Evolutionary conservation across 208 protist genomes (phyloP), one percentile per base, ranked within the genome.

Genomic region (Crithidia expoeki): DNA sequence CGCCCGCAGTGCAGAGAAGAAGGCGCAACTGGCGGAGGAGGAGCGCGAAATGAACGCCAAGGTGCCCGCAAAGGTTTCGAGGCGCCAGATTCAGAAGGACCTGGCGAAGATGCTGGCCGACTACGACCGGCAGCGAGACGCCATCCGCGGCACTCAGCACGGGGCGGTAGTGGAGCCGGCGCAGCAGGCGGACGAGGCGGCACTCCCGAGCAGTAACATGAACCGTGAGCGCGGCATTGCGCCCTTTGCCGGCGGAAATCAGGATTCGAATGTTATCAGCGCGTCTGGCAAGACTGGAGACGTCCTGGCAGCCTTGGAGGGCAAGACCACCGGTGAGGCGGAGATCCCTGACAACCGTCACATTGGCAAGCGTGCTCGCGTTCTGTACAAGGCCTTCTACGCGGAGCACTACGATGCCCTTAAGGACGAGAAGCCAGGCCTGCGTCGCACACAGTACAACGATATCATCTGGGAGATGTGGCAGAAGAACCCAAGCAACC

Each of bases 401-500:
- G 83, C 73, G n/a, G 88, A 92, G 60, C 74, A 93, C 27, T 69
- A 91, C 34, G 68, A 76, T 25, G 59, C 30, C 9, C 66, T 96
- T 42, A 91, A 90, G 72, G 87, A 93, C 68, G 87, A 92, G 80
- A 72, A 79, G 19, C 89, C 88, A 0, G 81, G 83, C 36, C 57
- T 96, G 69, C 87, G 89, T 21, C 85, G 85, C 46, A 75, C 92
- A 56, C 92, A 96, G 81, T 96, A 96, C 86, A 93, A 93, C 71
- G 88, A 95, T 49, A 44, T 94, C 30, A 68, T 96, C 7, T 96
- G 92, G 89, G 86, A 94, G 64, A 86, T 92, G 84, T 96, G 92
- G 92, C 85, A 85, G 72, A 94, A 93, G 81, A 85, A 72, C 60
- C 72, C 84, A 14, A 51, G 60, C 30, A 96, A 96, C 55, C 92